Base-by-base conservation (phyloP, 805 yeast species). In the Hanseniaspora lindneri region DNA sequence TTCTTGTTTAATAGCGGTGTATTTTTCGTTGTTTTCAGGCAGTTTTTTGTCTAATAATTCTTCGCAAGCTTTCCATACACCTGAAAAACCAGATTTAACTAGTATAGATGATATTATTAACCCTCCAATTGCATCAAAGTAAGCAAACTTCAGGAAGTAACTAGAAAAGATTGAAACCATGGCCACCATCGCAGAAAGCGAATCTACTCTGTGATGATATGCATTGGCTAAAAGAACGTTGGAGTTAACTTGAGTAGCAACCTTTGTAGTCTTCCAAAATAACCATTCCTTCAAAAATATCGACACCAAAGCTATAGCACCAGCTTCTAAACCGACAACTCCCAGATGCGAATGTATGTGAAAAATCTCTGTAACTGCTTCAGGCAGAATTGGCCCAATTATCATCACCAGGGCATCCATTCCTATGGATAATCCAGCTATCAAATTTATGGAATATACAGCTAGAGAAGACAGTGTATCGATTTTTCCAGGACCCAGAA, bases 201-300 rank as follows among this genome's bases (percentile, higher is more conserved):
- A 82, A 60, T 92, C 98, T 10, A 89, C 92, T 54, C 98, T 73
- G 61, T 92, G 98, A 63, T 92, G 98, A 97, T 98, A 92, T 3
- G 98, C 98, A 60, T 92, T 92, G 3, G 98, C 98, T 43, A 85
- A 78, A 41, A 92, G 71, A 3, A 92, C 97, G 53, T 86, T 85
- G 0, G 96, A 86, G 59, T 84, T 83, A 25, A 85, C 74, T 52
- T 74, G 69, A 42, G 71, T 69, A 1, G 96, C 98, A 20, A 92
- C 77, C 52, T 77, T 76, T 65, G 80, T 73, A 0, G 98, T 92
- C 11, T 85, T 83, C 51, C 77, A 77, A 65, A 77, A 92, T 36
- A 92, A 76, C 75, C 94, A 76, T 63, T 92, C 98, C 60, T 92
- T 92, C 35, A 87, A 74, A 3, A 72, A 75, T 52, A 92, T 85